Conservation (phyloP, 2,329 filamentous ascomycete genomes). For the Madurella mycetomatis region DNA sequence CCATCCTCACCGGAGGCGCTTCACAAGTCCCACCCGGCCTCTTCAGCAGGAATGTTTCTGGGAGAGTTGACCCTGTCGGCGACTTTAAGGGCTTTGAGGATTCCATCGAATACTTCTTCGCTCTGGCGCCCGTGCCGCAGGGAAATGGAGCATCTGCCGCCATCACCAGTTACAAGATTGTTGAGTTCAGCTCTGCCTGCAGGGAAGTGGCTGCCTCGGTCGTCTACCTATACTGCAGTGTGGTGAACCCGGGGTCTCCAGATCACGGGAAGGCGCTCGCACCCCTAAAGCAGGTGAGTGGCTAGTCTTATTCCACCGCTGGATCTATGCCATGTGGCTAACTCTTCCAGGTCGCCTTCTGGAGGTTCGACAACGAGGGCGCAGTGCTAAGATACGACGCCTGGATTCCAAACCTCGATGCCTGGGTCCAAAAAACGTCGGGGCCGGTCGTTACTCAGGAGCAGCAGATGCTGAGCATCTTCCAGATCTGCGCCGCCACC, state of each 20-base stretch:
- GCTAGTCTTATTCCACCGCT: no score
- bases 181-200: slow-evolving; percentile 34
- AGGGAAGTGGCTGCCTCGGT: slow-evolving; percentile 34
- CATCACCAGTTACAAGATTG: slow-evolving; percentile 32
- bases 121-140: slow-evolving; percentile 34
- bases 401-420: slow-evolving; percentile 39
- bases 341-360: slow-evolving; percentile 33
- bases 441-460: slow-evolving; percentile 27
- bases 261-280: slow-evolving; percentile 31
- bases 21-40: slow-evolving; percentile 35
- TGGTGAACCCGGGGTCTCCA: slow-evolving; percentile 29
- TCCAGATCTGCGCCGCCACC: slow-evolving; percentile 32
- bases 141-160: slow-evolving; percentile 28
- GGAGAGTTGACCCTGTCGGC: slow-evolving; percentile 39
- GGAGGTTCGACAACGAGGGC: slow-evolving; percentile 42
- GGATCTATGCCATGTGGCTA: no score
- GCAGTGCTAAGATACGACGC: slow-evolving; percentile 41
- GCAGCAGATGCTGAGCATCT: slow-evolving; percentile 29
- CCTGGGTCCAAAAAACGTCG: slow-evolving; percentile 32
- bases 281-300: slow-evolving; percentile 33
- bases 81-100: slow-evolving; percentile 39
- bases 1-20: slow-evolving; percentile 33
- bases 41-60: slow-evolving; percentile 35
- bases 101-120: slow-evolving; percentile 43
- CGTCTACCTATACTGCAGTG: slow-evolving; percentile 34